A percentile compares a stretch with the other conserved stretches of the same genome.
Evolutionary conservation across 345 rosid species (phyloP).

Genomic region (Brassica cretica): DNA sequence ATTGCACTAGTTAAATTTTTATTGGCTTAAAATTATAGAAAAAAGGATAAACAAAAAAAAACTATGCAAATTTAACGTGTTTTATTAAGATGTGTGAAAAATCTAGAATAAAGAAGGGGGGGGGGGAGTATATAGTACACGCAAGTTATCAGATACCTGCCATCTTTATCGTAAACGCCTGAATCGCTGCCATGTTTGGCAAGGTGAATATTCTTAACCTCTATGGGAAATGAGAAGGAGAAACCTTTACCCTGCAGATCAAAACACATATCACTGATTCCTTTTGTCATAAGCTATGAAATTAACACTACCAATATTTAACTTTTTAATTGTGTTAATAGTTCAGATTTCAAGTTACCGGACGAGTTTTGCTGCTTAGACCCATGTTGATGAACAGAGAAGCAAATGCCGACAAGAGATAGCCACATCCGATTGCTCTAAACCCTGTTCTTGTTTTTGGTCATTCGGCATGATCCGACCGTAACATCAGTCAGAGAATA

Average conservation of each 20-base stretch:
- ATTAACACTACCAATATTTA: not conserved
- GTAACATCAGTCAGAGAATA: not conserved
- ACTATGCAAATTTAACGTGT: no score
- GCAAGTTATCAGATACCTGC: constrained; percentile 48
- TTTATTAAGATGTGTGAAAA: no score
- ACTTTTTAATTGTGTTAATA: not conserved
- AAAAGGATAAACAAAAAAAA: no score
- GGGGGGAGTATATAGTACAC: not conserved
- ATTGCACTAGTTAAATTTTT: no score
- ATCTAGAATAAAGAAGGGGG: no score
- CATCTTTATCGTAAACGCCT: constrained; percentile 75
- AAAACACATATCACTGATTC: not conserved
- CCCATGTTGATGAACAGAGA: constrained; percentile 52
- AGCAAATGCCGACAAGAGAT: constrained; percentile 40
- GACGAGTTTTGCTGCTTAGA: constrained; percentile 66
- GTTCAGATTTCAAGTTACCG: constrained; percentile 41
- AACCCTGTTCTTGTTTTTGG: constrained; percentile 47
- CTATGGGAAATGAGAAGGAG: constrained; percentile 65
- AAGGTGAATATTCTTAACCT: constrained; percentile 61
- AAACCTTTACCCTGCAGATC: constrained; percentile 64
- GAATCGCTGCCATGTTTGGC: constrained; percentile 87
- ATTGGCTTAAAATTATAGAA: no score
- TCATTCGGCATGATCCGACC: not conserved
- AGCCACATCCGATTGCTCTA: constrained; percentile 62
- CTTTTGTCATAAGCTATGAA: not conserved